A percentile compares a stretch with the other conserved stretches of the same genome.
Evolutionary conservation across 2,329 filamentous ascomycete genomes (phyloP).

Genomic region (Alternaria triticina): DNA sequence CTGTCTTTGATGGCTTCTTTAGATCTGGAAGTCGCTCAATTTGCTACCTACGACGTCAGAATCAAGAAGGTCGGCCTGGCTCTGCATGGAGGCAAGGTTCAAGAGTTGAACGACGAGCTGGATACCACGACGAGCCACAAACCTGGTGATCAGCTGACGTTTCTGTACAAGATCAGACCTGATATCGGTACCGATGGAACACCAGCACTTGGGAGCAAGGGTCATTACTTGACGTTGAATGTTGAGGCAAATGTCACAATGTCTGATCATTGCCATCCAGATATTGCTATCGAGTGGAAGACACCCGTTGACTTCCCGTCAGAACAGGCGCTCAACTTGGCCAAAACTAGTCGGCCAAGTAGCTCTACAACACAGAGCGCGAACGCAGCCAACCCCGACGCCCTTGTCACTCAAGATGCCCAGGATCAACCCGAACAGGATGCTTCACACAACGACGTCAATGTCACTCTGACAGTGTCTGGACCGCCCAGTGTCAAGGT

Average conservation of each 20-base stretch:
- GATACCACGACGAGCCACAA: conserved; percentile 66
- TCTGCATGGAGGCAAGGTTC: conserved; percentile 64
- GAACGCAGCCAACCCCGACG: conserved; percentile 36
- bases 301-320: conserved; percentile 71
- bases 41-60: conserved; percentile 70
- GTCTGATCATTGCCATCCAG: conserved; percentile 65
- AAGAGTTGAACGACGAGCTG: conserved; percentile 55
- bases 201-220: conserved; percentile 52
- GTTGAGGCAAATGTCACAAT: conserved; percentile 66
- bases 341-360: conserved; percentile 40
- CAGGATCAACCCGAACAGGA: conserved; percentile 24
- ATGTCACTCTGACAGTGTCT: conserved; percentile 77
- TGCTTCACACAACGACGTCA: conserved; percentile 59
- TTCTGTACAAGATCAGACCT: conserved; percentile 70
- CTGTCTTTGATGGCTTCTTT: conserved; percentile 70
- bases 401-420: conserved; percentile 33
- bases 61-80: conserved; percentile 66
- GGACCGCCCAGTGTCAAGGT: conserved; percentile 66
- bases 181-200: conserved; percentile 53
- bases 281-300: conserved; percentile 70
- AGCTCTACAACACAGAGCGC: conserved; percentile 26
- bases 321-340: conserved; percentile 50
- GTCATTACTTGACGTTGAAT: conserved; percentile 60
- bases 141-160: conserved; percentile 76
- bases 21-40: conserved; percentile 75